phyloP scores from a whole-genome alignment of 2,329 filamentous ascomycete genomes.

The Cladosporium halotolerans region DNA sequence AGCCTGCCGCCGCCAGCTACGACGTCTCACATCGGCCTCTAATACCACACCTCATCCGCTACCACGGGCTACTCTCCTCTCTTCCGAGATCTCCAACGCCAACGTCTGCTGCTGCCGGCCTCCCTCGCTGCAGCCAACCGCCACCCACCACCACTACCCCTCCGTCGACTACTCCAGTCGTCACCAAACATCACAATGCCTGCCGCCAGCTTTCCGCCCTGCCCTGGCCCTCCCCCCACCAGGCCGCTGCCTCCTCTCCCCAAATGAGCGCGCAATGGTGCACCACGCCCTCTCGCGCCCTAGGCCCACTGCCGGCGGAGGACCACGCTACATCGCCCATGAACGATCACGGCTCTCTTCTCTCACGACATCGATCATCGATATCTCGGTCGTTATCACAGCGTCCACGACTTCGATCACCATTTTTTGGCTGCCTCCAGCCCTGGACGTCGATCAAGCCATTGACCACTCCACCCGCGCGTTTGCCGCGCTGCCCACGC shows the following conservation, averaged over 20 bases:
- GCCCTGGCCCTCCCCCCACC: constrained; percentile 43
- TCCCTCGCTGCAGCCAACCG: constrained; percentile 7
- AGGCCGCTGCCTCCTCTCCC: constrained; percentile 43
- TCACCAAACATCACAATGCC: constrained; percentile 29
- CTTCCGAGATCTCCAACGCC: constrained; percentile 11
- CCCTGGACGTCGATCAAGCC: constrained; percentile 7
- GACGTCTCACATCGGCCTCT: background rate
- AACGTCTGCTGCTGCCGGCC: constrained; percentile 8
- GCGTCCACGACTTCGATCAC: background rate
- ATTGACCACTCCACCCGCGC: background rate
- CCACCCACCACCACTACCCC: background rate
- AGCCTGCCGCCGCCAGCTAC: background rate
- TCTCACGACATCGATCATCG: background rate
- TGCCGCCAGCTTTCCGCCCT: constrained; percentile 40
- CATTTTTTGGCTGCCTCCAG: background rate
- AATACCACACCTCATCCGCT: background rate
- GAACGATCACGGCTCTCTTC: constrained; percentile 1
- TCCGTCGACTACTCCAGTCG: constrained; percentile 5
- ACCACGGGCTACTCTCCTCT: constrained; percentile 11
- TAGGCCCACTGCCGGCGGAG: background rate
- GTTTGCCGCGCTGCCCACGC: constrained; percentile 2
- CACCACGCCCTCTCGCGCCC: no score
- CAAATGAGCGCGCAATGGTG: constrained; percentile 11
- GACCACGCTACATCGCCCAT: background rate
- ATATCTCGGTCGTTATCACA: background rate